These are phyloP conservation scores for Acanthamoeba healyi DNA, from an alignment of 208 protist species.

Conservation along the genomic window DNA sequence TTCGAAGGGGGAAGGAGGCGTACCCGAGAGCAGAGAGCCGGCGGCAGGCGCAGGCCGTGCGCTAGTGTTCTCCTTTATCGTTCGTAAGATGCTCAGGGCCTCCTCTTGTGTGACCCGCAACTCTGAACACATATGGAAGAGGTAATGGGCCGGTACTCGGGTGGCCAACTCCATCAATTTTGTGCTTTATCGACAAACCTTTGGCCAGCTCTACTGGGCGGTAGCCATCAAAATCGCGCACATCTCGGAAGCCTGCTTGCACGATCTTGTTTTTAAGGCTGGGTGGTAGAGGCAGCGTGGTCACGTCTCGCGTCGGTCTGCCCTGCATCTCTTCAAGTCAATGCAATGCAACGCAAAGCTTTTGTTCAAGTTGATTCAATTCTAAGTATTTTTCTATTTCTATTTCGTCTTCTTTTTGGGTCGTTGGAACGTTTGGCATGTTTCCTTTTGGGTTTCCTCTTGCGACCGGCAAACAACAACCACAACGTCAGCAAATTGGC, in stretches of 20 bases:
- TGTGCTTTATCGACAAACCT: too few species aligned
- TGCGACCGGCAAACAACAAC: too few species aligned
- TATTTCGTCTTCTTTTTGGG: too few species aligned
- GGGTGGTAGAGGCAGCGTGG: conserved; percentile 13
- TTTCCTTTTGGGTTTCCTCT: too few species aligned
- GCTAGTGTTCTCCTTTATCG: background rate
- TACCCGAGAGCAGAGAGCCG: background rate
- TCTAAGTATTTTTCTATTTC: too few species aligned
- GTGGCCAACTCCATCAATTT: background rate
- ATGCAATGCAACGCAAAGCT: too few species aligned
- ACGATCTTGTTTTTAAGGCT: conserved; percentile 56
- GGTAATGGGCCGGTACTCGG: background rate
- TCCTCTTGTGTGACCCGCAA: conserved; percentile 69
- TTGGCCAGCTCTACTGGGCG: conserved; percentile 30
- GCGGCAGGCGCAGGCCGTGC: background rate
- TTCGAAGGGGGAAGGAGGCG: background rate
- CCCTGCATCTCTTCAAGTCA: conserved; percentile 11
- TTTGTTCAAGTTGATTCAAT: background rate
- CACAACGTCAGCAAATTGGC: too few species aligned
- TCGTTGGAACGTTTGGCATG: too few species aligned
- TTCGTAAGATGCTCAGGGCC: conserved; percentile 41
- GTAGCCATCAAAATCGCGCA: conserved; percentile 54
- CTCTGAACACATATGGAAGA: background rate
- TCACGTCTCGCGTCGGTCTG: background rate
- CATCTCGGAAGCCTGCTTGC: conserved; percentile 1